Base-by-base conservation (phyloP, 192 early-diverging fungal genomes). In the Podila verticillata region DNA sequence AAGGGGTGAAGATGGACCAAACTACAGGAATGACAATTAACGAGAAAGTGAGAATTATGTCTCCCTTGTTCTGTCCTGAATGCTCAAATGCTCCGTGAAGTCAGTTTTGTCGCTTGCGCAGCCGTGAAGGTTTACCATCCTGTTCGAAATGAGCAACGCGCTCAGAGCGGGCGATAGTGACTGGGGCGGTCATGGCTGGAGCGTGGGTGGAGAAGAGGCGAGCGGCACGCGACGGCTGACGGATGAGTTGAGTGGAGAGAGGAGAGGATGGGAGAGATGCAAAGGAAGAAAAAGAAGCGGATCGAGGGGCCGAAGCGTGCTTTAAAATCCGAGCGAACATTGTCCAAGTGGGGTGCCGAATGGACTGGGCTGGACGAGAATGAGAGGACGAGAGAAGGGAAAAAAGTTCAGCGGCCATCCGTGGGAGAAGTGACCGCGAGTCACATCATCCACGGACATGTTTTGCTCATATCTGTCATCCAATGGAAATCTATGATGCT, bases 1-100 rank as follows among this genome's bases (percentile, higher is more conserved):
- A 85, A 29, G 93, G 95, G 29, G 95, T 97, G 83, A 96, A 97
- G 79, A 94, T 90, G 28, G 91, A 92, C 93, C 93, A 94, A 8
- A 94, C 91, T 90, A 70, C 39, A 34, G 13, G 34, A 31, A 28
- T 9, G 28, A 35, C 39, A 15, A 59, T 48, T 24, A 39, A 51
- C 58, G 28, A 57, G 1, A 57, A 34, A 1, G 68, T 10, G 34
- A 49, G 32, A 36, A 10, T 54, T 10, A 17, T 12, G 39, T 17
- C 10, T 10, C 15, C 13, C 39, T 44, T 44, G 13, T 15, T 44
- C 39, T 44, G 10, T 44, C 0, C 39, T 44, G 13, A n/a, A 3
- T 44, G 35, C 10, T 8, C 35, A 36, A 7, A 6, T 36, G 35
- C 35, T 0, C 15, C 3, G 39, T 44, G 39, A 44, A 4, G 39